Evolutionary conservation across 306 rosid genomes (phyloP).

Genomic region (Amphicarpaea edgeworthii): DNA sequence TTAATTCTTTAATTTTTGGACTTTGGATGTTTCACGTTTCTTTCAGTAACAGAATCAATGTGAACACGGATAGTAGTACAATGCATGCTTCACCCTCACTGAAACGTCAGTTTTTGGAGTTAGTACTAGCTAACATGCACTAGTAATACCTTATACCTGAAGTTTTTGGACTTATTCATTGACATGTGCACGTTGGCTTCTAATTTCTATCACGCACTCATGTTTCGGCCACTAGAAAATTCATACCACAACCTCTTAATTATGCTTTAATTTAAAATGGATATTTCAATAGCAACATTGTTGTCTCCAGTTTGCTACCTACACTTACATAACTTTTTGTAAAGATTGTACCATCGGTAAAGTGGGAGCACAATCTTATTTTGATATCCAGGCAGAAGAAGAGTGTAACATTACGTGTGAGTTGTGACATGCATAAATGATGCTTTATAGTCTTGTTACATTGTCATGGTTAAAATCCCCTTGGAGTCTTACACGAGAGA

Average conservation of each 20-base stretch:
- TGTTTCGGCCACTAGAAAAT: neutral
- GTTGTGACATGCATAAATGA: neutral
- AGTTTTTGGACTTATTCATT: neutral
- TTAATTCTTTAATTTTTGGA: neutral
- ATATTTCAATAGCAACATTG: neutral
- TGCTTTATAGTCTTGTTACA: neutral
- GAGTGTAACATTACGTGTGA: too few relatives aligned
- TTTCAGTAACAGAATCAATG: conserved; percentile 27
- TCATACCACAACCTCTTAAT: neutral
- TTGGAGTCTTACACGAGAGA: neutral
- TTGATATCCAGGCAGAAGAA: neutral
- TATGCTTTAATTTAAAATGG: neutral
- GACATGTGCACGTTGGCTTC: conserved; percentile 19
- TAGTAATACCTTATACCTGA: neutral
- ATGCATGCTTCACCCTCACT: neutral
- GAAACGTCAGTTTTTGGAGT: conserved; percentile 39
- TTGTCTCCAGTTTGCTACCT: neutral
- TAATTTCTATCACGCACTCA: conserved; percentile 2
- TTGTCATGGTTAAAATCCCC: neutral
- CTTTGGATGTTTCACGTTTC: conserved; percentile 35
- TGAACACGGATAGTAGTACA: conserved; percentile 22
- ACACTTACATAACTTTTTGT: neutral
- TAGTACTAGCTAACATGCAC: conserved; percentile 26
- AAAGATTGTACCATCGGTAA: neutral
- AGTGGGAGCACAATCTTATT: conserved; percentile 8